These are phyloP conservation scores for Tylopilus vinaceipallidus DNA, from an alignment of 768 basidiomycete genomes.

Conservation along the genomic window DNA sequence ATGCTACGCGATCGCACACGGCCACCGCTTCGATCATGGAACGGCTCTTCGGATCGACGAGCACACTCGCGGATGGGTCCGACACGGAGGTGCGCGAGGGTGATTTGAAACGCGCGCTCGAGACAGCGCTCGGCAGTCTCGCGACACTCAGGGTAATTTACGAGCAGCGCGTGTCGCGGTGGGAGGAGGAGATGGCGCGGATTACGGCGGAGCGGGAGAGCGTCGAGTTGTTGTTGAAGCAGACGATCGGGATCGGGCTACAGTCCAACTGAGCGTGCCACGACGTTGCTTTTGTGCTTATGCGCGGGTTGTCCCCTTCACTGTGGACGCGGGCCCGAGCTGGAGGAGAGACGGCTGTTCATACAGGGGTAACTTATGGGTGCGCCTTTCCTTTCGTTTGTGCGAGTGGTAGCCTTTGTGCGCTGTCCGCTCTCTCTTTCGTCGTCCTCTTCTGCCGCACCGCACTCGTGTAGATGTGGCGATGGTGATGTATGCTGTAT, in stretches of 20 bases:
- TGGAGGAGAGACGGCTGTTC: too few relatives aligned
- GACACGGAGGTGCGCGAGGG: constrained; percentile 56
- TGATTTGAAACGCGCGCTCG: constrained; percentile 66
- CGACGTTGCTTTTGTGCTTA: too few relatives aligned
- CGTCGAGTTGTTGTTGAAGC: constrained; percentile 62
- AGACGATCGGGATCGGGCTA: constrained; percentile 53
- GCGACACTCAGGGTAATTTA: constrained; percentile 62
- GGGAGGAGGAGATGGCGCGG: constrained; percentile 67
- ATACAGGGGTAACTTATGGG: too few relatives aligned
- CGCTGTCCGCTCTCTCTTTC: too few relatives aligned
- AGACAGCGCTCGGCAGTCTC: constrained; percentile 65
- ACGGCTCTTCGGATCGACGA: constrained; percentile 38
- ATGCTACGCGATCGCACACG: constrained; percentile 44
- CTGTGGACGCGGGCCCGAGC: too few relatives aligned
- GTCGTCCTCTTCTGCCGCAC: too few relatives aligned
- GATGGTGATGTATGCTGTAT: too few relatives aligned
- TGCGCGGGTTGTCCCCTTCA: too few relatives aligned
- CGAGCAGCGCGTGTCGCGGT: constrained; percentile 64
- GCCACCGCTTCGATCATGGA: constrained; percentile 46
- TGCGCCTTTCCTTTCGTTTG: too few relatives aligned
- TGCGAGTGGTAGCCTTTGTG: too few relatives aligned
- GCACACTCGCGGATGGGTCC: constrained; percentile 52
- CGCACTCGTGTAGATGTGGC: too few relatives aligned
- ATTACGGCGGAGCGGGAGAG: constrained; percentile 65
- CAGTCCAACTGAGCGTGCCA: constrained; percentile 21